Evolutionary conservation across 306 rosid species (phyloP).

Genomic region (Inga laurina): DNA sequence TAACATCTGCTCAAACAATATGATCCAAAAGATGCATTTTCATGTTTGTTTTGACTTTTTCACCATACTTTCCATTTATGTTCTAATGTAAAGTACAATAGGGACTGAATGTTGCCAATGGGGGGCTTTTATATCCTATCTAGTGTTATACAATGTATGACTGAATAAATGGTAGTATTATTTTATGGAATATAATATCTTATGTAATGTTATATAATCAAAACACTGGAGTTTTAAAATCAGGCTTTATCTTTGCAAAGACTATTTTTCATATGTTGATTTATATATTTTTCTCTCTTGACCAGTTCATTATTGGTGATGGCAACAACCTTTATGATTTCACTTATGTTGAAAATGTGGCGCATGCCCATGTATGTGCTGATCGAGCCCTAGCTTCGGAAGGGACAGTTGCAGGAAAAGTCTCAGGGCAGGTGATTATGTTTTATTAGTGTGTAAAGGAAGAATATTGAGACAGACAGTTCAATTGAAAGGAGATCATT

Average conservation of each 20-base stretch:
- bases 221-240: not conserved
- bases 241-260: not conserved
- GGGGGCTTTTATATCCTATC: not conserved
- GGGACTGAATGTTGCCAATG: not conserved
- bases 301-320: conserved; percentile 89
- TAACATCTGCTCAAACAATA: not conserved
- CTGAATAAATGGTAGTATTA: not conserved
- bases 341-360: conserved; percentile 97
- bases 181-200: not conserved
- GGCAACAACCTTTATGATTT: conserved; percentile 85
- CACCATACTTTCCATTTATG: not conserved
- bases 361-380: conserved; percentile 92
- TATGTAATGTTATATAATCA: not conserved
- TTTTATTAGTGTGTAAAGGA: not conserved
- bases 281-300: conserved; percentile 34
- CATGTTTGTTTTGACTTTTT: no score
- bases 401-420: conserved; percentile 67
- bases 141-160: not conserved
- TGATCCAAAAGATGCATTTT: not conserved
- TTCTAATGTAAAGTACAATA: not conserved
- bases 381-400: conserved; percentile 87
- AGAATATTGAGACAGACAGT: not conserved
- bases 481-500: conserved; percentile 21
- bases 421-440: conserved; percentile 78
- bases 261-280: conserved; percentile 21